These are phyloP conservation scores for Alternaria brassicicola DNA, from an alignment of 2,329 filamentous ascomycete genomes.

Conservation along the genomic window DNA sequence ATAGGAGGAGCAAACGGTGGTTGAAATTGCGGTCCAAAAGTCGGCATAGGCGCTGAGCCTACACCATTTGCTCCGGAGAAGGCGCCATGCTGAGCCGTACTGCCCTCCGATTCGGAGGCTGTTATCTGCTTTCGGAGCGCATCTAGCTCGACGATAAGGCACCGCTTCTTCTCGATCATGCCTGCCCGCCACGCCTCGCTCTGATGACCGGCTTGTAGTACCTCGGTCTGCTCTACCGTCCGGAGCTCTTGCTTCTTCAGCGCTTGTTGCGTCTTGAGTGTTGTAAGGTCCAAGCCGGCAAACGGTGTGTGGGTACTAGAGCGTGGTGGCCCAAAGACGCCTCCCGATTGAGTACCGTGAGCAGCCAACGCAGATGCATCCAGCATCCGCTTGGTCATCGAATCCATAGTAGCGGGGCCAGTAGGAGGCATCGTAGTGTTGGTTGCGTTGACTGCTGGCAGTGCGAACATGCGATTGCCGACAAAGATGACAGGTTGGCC, in stretches of 20 bases:
- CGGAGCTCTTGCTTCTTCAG: slow-evolving; percentile 45
- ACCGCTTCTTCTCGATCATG: slow-evolving; percentile 46
- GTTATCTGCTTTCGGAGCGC: slow-evolving; percentile 44
- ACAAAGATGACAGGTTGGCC: slow-evolving; percentile 42
- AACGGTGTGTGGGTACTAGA: slow-evolving; percentile 30
- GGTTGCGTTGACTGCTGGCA: slow-evolving; percentile 34
- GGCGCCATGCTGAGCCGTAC: slow-evolving; percentile 11
- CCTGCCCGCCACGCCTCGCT: slow-evolving; percentile 40
- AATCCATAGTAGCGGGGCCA: slow-evolving; percentile 18
- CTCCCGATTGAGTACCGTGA: slow-evolving; percentile 18
- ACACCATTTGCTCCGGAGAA: slow-evolving; percentile 17
- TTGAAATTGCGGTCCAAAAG: slow-evolving; percentile 36
- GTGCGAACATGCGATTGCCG: slow-evolving; percentile 41
- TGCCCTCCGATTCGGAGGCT: slow-evolving; percentile 29
- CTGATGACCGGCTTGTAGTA: slow-evolving; percentile 42
- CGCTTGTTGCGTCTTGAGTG: slow-evolving; percentile 37
- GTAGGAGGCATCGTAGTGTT: slow-evolving; percentile 17
- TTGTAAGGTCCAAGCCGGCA: slow-evolving; percentile 31
- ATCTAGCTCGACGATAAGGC: slow-evolving; percentile 46
- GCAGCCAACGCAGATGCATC: slow-evolving; percentile 17
- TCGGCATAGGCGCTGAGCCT: slow-evolving; percentile 13
- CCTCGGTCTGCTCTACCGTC: slow-evolving; percentile 46
- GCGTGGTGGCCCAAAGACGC: slow-evolving; percentile 19
- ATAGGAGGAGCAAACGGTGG: slow-evolving; percentile 31
- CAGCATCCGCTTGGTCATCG: slow-evolving; percentile 18